Evolutionary conservation across 2,329 filamentous ascomycete species (phyloP).

Genomic region (Aureobasidium sp.): DNA sequence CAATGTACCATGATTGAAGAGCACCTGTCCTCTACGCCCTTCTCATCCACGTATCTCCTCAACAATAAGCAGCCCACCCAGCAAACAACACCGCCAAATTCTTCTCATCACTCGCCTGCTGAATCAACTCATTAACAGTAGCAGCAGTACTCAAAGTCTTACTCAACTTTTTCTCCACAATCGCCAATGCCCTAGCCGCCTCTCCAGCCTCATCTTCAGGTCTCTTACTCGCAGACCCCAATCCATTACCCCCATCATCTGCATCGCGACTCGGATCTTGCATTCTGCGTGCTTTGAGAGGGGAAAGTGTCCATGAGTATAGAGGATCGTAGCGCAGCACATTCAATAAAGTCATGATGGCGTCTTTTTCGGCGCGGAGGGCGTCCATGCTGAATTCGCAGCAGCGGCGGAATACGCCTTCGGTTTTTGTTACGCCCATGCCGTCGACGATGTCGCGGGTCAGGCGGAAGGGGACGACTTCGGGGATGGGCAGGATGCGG

Average conservation of each 20-base stretch:
- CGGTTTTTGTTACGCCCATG: constrained; percentile 91
- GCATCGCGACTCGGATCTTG: constrained; percentile 52
- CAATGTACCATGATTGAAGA: too few species aligned
- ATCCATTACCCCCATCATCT: not conserved
- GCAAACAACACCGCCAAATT: constrained; percentile 82
- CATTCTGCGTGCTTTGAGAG: constrained; percentile 56
- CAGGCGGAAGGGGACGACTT: constrained; percentile 89
- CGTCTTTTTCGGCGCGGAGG: constrained; percentile 87
- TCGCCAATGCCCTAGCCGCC: constrained; percentile 81
- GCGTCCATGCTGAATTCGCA: constrained; percentile 97
- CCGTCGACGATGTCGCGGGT: constrained; percentile 93
- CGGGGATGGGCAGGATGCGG: constrained; percentile 86
- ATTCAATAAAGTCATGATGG: constrained; percentile 97
- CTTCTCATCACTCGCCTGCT: constrained; percentile 85
- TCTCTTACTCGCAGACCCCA: constrained; percentile 9
- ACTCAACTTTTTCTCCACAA: constrained; percentile 91
- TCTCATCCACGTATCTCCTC: too few species aligned
- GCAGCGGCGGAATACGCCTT: constrained; percentile 94
- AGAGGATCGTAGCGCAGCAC: constrained; percentile 96
- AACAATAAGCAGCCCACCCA: constrained; percentile 15
- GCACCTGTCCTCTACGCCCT: too few species aligned
- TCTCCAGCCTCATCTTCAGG: constrained; percentile 56
- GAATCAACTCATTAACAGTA: constrained; percentile 94
- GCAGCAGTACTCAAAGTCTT: constrained; percentile 91
- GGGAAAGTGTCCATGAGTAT: constrained; percentile 88